Base-by-base conservation (phyloP, 2,329 filamentous ascomycete species). In the Sporothrix luriei region DNA sequence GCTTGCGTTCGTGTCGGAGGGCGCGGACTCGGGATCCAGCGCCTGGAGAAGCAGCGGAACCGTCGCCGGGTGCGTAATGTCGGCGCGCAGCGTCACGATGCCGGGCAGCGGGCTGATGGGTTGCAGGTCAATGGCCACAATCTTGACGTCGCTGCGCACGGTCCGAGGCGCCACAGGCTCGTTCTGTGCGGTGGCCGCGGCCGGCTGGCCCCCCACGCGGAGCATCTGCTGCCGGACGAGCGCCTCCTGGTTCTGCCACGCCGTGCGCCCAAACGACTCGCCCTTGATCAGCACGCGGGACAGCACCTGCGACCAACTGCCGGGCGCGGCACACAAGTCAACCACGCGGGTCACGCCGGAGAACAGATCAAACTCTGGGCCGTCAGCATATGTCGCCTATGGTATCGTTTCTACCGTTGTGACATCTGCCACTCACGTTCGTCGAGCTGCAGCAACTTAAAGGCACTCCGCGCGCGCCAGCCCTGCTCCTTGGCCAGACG, bases 401-500 rank as follows among this genome's bases (percentile, higher is more conserved):
- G 1, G n/a, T n/a, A 7, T n/a, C 19, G 6, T 9, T 49, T 16
- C n/a, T 33, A 6, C 33, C 33, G 4, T 5, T 5, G 19, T n/a
- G 48, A 9, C 48, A 0, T n/a, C 19, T 10, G n/a, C 16, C 6
- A 71, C 75, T 71, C 71, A 88, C 88, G 88, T 82, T 90, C 93
- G 78, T 99, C 94, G 29, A 99, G 88, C 80, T 99, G 95, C 14
- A 99, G 88, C 29, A 99, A 87, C 81, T 99, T 99, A 84, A 97
- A 99, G 10, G 95, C 95, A 74, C 93, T 97, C 70, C 95, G 88
- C 38, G 95, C 95, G 48, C 95, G 91, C 94, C 95, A 99, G 73
- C 96, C 96, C 83, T 99, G 95, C 80, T 99, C 95, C 82, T 99
- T 99, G 21, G 95, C 95, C 10, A 99, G 91, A 68, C 95, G 88